Evolutionary conservation across 768 basidiomycete genomes (phyloP), one percentile per base, ranked within the genome.

Genomic region (Amanita thiersii): DNA sequence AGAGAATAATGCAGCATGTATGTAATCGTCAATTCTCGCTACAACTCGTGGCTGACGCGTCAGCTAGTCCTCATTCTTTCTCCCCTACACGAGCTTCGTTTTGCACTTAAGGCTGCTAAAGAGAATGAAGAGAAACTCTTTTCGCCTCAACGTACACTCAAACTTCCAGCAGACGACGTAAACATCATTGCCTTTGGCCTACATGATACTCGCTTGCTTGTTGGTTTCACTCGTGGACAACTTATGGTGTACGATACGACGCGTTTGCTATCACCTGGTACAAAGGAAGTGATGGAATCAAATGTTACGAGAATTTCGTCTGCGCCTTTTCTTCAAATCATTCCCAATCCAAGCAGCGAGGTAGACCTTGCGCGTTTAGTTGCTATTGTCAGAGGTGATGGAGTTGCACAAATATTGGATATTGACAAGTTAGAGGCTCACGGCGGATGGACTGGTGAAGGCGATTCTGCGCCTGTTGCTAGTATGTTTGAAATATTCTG

Each of bases 341-440:
- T 69, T 2, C 69, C 81, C 0, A 86, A 86, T 58, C 83, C 86
- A 1, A 78, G 77, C 34, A 60, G 59, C 19, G 71, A 73, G 39
- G 48, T 57, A 21, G 69, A 65, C 31, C 61, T 81, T 24, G 65
- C 68, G 4, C 75, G 80, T 31, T 53, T 79, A 2, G 62, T 86
- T 1, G 85, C 81, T 5, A 63, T 82, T 19, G 63, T 86, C 28
- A 60, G 56, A 50, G 56, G 52, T 48, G 60, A 64, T 61, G 65
- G 62, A 24, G 62, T 58, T n/a, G 79, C 84, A 5, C 71, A 81
- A 21, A 26, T 43, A 15, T 52, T 88, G 35, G 52, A 82, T 12
- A 77, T 86, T 54, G 64, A 71, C 14, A 68, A 70, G 37, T 62
- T 76, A 19, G 62, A 81, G 47, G 60, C 42, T 50, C 73, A 56